Base-by-base conservation (phyloP, 2,329 filamentous ascomycete species). In the Nannizzia gypsea region DNA sequence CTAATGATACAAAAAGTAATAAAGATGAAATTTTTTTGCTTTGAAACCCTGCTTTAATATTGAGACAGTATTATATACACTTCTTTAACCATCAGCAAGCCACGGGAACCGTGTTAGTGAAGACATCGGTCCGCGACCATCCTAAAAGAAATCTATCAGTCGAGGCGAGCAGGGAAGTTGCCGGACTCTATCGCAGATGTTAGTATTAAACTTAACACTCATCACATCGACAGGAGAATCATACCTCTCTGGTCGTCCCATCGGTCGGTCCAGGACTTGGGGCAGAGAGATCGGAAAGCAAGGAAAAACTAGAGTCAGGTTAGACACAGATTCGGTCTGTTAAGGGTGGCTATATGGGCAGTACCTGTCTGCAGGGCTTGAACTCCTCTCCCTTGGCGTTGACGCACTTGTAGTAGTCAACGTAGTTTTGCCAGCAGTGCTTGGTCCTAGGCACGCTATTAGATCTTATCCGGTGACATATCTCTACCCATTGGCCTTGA, bases 401-500 rank as follows among this genome's bases (percentile, higher is more conserved):
- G 78, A 96, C 90, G 83, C 93, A 99, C 85, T 99, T 99, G 86
- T 99, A 89, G 84, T 99, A 97, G 79, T 99, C 93, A 81, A 99
- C 93, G 80, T 99, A 99, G 85, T 99, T 99, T 78, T 99, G 95
- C 93, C 93, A 99, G 89, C 93, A 99, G 85, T 99, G 91, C 88
- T 96, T 96, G 80, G 91, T 86, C 77, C 78, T 80, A 38, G 8
- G 54, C n/a, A 26, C 34, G 17, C 13, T 22, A 56, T 63, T 61
- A 66, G 58, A 28, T 38, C 15, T 60, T 55, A 42, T 42, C 6
- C 38, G 5, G 13, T 26, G 3, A 24, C 17, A 17, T 22, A 36
- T 36, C 3, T 8, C 38, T 40, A 20, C 17, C 34, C 40, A 57
- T 57, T 50, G 17, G 17, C 28, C 24, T 57, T 56, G 22, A 67